A percentile compares a stretch with the other conserved stretches of the same genome.
phyloP scores from a whole-genome alignment of 495 filamentous ascomycete species.

The Aspergillus bertholletiae region DNA sequence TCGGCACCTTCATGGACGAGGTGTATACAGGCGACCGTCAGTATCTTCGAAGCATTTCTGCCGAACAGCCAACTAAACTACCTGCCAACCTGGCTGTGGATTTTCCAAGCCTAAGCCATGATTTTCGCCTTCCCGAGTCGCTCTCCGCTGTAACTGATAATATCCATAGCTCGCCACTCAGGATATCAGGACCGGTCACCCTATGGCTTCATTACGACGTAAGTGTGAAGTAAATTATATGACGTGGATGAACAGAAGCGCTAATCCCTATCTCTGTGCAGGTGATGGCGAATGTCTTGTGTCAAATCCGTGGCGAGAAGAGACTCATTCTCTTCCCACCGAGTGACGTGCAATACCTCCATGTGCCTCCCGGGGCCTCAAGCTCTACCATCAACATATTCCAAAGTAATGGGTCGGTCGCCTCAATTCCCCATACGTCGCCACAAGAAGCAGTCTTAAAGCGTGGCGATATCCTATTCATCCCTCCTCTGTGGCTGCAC shows the following conservation, averaged over 20 bases:
- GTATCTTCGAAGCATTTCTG: conserved; percentile 74
- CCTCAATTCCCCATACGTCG: conserved; percentile 49
- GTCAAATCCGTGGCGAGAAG: conserved; percentile 71
- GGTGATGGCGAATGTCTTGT: conserved; percentile 89
- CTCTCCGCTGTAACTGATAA: conserved; percentile 56
- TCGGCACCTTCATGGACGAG: conserved; percentile 64
- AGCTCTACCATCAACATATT: conserved; percentile 77
- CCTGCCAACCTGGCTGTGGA: conserved; percentile 66
- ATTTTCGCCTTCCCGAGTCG: conserved; percentile 67
- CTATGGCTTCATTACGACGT: conserved; percentile 96
- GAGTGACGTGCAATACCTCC: conserved; percentile 62
- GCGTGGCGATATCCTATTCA: conserved; percentile 73
- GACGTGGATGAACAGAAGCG: not conserved
- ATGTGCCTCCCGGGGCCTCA: conserved; percentile 71
- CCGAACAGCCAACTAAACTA: conserved; percentile 60
- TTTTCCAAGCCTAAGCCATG: conserved; percentile 63
- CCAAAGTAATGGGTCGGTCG: conserved; percentile 24
- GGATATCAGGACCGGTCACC: conserved; percentile 76
- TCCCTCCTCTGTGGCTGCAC: conserved; percentile 82
- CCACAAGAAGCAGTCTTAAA: conserved; percentile 63
- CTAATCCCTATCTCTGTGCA: conserved; percentile 18
- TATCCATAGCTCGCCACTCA: conserved; percentile 74
- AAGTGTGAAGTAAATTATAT: conserved; percentile 21
- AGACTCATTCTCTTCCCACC: conserved; percentile 76
- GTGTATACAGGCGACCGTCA: conserved; percentile 59